phyloP scores from a whole-genome alignment of 768 basidiomycete genomes.

The Phylloporus scabripes region DNA sequence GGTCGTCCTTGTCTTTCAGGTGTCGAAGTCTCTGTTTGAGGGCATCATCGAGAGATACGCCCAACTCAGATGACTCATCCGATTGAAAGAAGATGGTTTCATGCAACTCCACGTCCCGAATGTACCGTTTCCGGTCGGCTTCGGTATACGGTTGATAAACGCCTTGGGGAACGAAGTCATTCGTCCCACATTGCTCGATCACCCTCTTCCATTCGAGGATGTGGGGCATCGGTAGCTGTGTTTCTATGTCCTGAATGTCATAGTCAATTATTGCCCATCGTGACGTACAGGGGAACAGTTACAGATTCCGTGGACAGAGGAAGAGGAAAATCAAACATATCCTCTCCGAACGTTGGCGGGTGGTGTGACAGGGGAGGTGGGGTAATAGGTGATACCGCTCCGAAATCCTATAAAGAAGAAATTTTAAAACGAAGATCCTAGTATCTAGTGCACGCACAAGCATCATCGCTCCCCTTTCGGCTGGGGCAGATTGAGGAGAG shows the following conservation, averaged over 20 bases:
- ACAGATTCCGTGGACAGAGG: constrained; percentile 9
- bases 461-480: constrained; percentile 1
- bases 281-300: neutral
- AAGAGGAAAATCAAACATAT: neutral
- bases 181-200: constrained; percentile 22
- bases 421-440: neutral
- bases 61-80: constrained; percentile 48
- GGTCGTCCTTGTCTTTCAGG: constrained; percentile 53
- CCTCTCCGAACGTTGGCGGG: constrained; percentile 3
- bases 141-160: constrained; percentile 76
- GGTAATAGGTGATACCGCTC: constrained; percentile 6
- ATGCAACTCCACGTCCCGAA: constrained; percentile 62
- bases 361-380: constrained; percentile 10
- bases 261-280: neutral
- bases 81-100: constrained; percentile 59
- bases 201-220: constrained; percentile 25
- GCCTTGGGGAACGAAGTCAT: constrained; percentile 60
- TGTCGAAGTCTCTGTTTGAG: constrained; percentile 53
- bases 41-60: constrained; percentile 61
- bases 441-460: constrained; percentile 7
- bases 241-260: constrained; percentile 17
- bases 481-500: constrained; percentile 11
- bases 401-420: constrained; percentile 9
- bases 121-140: constrained; percentile 71
- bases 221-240: constrained; percentile 21